Base-by-base conservation (phyloP, 768 basidiomycete genomes). In the Pleurotus platypus region DNA sequence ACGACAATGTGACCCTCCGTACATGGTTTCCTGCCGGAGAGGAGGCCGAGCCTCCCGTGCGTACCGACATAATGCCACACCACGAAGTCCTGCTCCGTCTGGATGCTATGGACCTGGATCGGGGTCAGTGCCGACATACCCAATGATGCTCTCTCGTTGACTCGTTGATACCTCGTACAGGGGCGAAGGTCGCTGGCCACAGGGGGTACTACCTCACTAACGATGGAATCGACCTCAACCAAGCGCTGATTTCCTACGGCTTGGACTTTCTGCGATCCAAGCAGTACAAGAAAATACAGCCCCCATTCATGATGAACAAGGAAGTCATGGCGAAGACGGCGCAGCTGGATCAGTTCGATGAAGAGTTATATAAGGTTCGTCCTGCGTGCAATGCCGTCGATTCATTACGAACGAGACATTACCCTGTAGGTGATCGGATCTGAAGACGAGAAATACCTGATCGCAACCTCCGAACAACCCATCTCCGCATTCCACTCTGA, bases 271-370 rank as follows among this genome's bases (percentile, higher is more conserved):
- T 99, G 54, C 82, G 93, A 37, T 81, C 79, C 54, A 80, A 79
- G 26, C 86, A 83, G 0, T 98, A 91, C 82, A 96, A 87, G 76
- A 98, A 96, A 74, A 84, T 98, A 49, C 93, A 95, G 69, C 92
- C 95, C 2, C 97, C 97, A 0, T 99, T 97, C 78, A 88, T 99
- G 79, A 98, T 99, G 89, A 94, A 93, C 79, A 95, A 94, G 72
- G 92, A 95, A 20, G 81, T 90, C 65, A 99, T 99, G 97, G 85
- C 84, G 57, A 96, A 97, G 77, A 98, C 97, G 0, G 97, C 97
- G 1, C 97, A 99, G 68, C 84, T 99, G 18, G 92, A 94, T 63
- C 94, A 98, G 71, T 99, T 98, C 64, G 97, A 99, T 68, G 97
- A 99, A 72, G 95, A 97, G 66, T 77, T 99, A 13, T 99, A 98